These are phyloP conservation scores for Escovopsis weberi DNA, from an alignment of 2,329 filamentous ascomycete genomes.

Conservation along the genomic window DNA sequence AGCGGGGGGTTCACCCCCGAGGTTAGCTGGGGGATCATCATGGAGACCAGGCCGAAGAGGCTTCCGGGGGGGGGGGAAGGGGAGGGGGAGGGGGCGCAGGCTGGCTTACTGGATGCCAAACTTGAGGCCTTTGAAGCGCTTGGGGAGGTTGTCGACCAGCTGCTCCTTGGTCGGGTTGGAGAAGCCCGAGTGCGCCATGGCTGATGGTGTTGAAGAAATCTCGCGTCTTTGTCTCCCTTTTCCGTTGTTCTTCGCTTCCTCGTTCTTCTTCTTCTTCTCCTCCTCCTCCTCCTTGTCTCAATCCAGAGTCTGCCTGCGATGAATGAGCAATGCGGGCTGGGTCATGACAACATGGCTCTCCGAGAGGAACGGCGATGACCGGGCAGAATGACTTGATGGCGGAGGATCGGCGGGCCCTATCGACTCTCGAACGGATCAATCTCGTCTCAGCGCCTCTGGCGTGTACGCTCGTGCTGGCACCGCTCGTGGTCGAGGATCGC, in stretches of 20 bases:
- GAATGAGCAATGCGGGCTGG: not conserved
- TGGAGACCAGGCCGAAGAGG: too few relatives aligned
- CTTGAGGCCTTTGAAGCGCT: slow-evolving; percentile 83
- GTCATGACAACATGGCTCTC: slow-evolving; percentile 4
- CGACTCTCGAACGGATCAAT: too few relatives aligned
- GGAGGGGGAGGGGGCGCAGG: not conserved
- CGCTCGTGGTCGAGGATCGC: too few relatives aligned
- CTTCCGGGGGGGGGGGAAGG: not conserved
- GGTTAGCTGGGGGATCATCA: not conserved
- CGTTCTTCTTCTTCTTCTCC: too few relatives aligned
- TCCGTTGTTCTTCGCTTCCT: too few relatives aligned
- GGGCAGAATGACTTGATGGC: not conserved
- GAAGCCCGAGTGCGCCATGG: slow-evolving; percentile 5
- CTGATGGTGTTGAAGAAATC: not conserved
- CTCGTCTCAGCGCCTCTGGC: too few relatives aligned
- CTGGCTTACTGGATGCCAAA: slow-evolving; percentile 70
- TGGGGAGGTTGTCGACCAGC: slow-evolving; percentile 76
- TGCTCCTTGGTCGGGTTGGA: slow-evolving; percentile 51
- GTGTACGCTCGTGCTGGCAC: too few relatives aligned
- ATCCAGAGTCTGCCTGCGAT: slow-evolving; percentile 1
- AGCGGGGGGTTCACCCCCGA: not conserved
- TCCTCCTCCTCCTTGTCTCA: not conserved
- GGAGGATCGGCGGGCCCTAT: not conserved
- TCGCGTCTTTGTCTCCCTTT: too few relatives aligned
- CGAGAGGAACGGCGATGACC: not conserved